Percentiles rank a stretch among this genome's conserved stretches.
phyloP scores from a whole-genome alignment of 164 flowering plant species.

The Liriodendron chinense region DNA sequence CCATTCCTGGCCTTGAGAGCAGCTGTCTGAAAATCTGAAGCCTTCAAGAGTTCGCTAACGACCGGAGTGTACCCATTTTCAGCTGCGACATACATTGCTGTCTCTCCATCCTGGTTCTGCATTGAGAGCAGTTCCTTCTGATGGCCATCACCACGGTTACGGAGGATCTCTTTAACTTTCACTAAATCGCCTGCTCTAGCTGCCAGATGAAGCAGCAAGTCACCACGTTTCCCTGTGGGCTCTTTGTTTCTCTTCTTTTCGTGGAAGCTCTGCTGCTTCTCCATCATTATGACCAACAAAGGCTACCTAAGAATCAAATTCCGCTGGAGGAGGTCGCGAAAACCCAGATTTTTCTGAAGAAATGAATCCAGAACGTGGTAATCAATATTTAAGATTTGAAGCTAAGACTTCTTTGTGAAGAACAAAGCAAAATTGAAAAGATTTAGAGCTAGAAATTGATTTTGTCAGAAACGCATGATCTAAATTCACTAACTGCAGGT shows the following conservation, averaged over 20 bases:
- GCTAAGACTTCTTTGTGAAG: not conserved
- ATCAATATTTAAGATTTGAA: not conserved
- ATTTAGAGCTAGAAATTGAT: not conserved
- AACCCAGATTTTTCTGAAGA: not conserved
- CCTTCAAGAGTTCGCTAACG: slow-evolving; percentile 61
- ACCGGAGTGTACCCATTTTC: slow-evolving; percentile 66
- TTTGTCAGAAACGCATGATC: not conserved
- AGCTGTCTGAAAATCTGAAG: slow-evolving; percentile 59
- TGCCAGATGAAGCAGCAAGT: slow-evolving; percentile 66
- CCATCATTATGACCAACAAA: not conserved
- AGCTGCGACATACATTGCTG: slow-evolving; percentile 73
- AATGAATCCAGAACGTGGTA: not conserved
- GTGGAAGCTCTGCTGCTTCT: slow-evolving; percentile 7
- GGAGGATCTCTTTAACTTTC: slow-evolving; percentile 59
- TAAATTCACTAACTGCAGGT: not conserved
- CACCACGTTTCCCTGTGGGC: slow-evolving; percentile 84
- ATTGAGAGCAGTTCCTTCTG: slow-evolving; percentile 42
- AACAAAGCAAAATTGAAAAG: not conserved
- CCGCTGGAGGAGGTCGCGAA: not conserved
- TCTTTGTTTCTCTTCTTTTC: slow-evolving; percentile 53
- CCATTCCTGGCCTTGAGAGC: slow-evolving; percentile 68
- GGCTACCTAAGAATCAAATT: not conserved
- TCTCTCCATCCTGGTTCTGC: slow-evolving; percentile 75
- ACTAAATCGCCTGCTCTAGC: slow-evolving; percentile 65
- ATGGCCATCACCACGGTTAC: slow-evolving; percentile 11